Percentiles rank a stretch among this genome's conserved stretches.
Evolutionary conservation across 495 filamentous ascomycete species (phyloP).

Genomic region (Daldinia loculata): DNA sequence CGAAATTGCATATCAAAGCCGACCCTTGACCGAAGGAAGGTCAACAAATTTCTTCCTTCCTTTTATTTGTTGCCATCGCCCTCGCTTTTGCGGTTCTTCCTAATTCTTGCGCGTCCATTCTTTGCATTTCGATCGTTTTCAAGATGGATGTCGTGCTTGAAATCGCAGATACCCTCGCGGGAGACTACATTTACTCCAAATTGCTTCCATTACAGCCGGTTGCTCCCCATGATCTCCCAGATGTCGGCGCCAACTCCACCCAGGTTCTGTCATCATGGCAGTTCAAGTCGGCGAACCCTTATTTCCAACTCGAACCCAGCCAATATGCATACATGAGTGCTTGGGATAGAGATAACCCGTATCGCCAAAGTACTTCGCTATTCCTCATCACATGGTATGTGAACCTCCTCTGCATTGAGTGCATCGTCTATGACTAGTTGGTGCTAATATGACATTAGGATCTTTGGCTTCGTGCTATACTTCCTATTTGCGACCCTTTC

Average conservation of each 20-base stretch:
- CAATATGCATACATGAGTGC: slow-evolving; percentile 83
- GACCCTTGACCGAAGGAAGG: slow-evolving; percentile 9
- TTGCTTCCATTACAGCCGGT: slow-evolving; percentile 69
- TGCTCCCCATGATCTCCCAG: slow-evolving; percentile 52
- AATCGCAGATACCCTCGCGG: slow-evolving; percentile 81
- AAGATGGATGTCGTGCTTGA: slow-evolving; percentile 93
- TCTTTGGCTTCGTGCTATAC: slow-evolving; percentile 86
- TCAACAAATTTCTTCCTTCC: slow-evolving; percentile 25
- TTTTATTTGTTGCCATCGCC: slow-evolving; percentile 14
- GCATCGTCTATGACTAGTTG: slow-evolving; percentile 20
- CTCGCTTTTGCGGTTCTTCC: background rate
- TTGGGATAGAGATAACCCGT: slow-evolving; percentile 82
- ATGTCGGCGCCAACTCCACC: slow-evolving; percentile 51
- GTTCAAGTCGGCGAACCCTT: slow-evolving; percentile 77
- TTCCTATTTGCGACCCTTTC: slow-evolving; percentile 84
- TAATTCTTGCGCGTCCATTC: slow-evolving; percentile 7
- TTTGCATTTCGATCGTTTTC: slow-evolving; percentile 16
- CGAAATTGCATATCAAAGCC: slow-evolving; percentile 37
- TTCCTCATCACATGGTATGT: slow-evolving; percentile 87
- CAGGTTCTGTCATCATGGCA: slow-evolving; percentile 57
- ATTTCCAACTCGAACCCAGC: slow-evolving; percentile 73
- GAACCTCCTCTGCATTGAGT: slow-evolving; percentile 8
- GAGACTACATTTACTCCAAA: slow-evolving; percentile 81
- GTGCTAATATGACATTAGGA: slow-evolving; percentile 57
- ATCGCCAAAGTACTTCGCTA: slow-evolving; percentile 77